phyloP scores from a whole-genome alignment of 208 protist species.

The Sergeia podlipaevii region DNA sequence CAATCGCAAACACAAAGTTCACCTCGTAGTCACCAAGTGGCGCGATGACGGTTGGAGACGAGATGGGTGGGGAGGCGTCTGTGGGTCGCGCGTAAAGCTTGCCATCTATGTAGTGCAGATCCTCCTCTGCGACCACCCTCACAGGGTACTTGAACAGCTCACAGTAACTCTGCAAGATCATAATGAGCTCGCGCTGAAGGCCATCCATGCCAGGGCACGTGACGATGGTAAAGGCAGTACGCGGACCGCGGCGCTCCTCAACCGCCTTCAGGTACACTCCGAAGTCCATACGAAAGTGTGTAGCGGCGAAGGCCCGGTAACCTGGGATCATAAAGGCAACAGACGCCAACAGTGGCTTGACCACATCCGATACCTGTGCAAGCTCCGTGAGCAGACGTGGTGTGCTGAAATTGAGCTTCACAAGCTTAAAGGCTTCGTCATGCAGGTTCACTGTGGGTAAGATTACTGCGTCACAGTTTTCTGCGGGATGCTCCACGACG shows the following conservation, averaged over 20 bases:
- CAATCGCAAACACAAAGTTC: conserved; percentile 52
- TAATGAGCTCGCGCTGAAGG: conserved; percentile 26
- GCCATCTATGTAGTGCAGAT: conserved; percentile 31
- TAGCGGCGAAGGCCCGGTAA: conserved; percentile 20
- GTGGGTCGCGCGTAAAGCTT: conserved; percentile 24
- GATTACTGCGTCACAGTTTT: background rate
- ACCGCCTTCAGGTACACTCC: conserved; percentile 43
- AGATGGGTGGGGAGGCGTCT: conserved; percentile 3
- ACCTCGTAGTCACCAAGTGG: conserved; percentile 23
- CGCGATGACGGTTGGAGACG: conserved; percentile 10
- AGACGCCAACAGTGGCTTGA: conserved; percentile 4
- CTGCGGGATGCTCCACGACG: conserved; percentile 5
- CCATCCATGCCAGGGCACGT: conserved; percentile 17
- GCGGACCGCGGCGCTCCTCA: conserved; percentile 39
- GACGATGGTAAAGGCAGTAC: conserved; percentile 62
- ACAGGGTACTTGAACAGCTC: conserved; percentile 51
- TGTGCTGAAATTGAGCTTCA: conserved; percentile 38
- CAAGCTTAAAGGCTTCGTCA: conserved; percentile 52
- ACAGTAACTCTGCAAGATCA: conserved; percentile 30
- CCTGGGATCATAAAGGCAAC: conserved; percentile 16
- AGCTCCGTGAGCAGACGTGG: conserved; percentile 33
- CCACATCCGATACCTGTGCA: conserved; percentile 11
- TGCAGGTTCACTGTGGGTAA: conserved; percentile 25
- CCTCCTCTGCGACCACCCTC: conserved; percentile 40
- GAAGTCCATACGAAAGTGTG: conserved; percentile 48